Percentiles rank a stretch among this genome's conserved stretches.
Conservation (phyloP, 2,329 filamentous ascomycete species). For the Chrysosporium queenslandicum region DNA sequence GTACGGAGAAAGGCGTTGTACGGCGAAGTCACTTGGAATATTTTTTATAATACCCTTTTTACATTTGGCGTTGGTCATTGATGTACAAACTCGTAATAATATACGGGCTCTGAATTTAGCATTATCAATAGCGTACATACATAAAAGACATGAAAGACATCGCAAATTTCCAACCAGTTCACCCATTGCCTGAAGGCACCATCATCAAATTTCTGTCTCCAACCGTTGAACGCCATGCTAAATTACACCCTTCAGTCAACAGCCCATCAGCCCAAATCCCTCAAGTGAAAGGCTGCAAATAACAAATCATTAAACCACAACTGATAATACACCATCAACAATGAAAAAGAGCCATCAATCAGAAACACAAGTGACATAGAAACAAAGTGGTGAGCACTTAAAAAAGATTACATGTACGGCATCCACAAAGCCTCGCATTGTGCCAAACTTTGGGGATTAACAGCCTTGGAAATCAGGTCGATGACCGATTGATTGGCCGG, state of each 20-base stretch:
- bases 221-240: constrained; percentile 12
- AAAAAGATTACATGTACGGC: constrained; percentile 62
- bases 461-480: constrained; percentile 82
- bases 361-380: constrained; percentile 10
- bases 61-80: neutral
- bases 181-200: neutral
- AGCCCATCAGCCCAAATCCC: neutral
- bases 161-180: neutral
- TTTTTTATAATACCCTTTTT: neutral
- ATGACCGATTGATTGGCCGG: constrained; percentile 96
- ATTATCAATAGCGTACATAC: constrained; percentile 5
- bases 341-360: constrained; percentile 13
- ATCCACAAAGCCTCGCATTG: constrained; percentile 93
- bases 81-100: too few species aligned
- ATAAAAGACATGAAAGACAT: neutral
- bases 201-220: neutral
- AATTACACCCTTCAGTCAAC: constrained; percentile 2
- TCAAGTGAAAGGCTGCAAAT: constrained; percentile 12
- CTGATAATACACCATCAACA: constrained; percentile 13
- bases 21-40: neutral
- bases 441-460: constrained; percentile 80
- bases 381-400: too few species aligned
- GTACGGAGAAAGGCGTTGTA: neutral
- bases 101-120: constrained; percentile 9
- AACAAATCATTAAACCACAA: constrained; percentile 14